phyloP scores from a whole-genome alignment of 768 basidiomycete species.

The Hirschioporus abietinus region DNA sequence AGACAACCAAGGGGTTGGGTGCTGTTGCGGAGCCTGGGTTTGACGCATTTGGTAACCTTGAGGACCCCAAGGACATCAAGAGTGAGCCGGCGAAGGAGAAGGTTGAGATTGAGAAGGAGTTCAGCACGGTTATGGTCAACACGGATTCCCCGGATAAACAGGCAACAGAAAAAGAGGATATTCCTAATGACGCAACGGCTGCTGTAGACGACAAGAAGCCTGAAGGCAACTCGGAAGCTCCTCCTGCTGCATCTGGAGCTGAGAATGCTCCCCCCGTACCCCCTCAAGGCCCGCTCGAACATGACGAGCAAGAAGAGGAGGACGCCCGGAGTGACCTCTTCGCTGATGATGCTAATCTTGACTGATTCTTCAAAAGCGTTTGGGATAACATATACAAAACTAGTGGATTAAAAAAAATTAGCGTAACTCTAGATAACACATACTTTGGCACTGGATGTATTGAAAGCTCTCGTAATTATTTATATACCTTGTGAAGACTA shows the following conservation, averaged over 20 bases:
- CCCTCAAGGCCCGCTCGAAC: constrained; percentile 22
- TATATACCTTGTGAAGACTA: not conserved
- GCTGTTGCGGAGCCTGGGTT: constrained; percentile 67
- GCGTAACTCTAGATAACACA: not conserved
- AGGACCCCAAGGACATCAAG: constrained; percentile 41
- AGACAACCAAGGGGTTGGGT: constrained; percentile 34
- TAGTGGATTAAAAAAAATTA: not conserved
- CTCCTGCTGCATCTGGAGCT: constrained; percentile 1
- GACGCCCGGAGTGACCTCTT: constrained; percentile 30
- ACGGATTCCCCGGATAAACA: constrained; percentile 2
- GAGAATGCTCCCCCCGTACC: constrained; percentile 4
- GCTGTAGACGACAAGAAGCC: constrained; percentile 2
- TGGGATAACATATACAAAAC: too few relatives aligned
- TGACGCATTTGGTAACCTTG: constrained; percentile 56
- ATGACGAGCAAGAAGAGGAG: constrained; percentile 31
- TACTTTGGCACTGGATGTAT: not conserved
- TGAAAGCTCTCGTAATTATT: not conserved
- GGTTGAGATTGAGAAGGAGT: constrained; percentile 28
- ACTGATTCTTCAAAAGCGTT: not conserved
- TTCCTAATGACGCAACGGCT: constrained; percentile 5
- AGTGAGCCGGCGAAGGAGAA: constrained; percentile 28
- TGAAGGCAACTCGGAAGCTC: not conserved
- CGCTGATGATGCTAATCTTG: not conserved
- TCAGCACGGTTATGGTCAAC: constrained; percentile 31
- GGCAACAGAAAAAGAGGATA: constrained; percentile 10